Evolutionary conservation across 1,139 yeast genomes (phyloP).

Genomic region (Yamadazyma diospyri): DNA sequence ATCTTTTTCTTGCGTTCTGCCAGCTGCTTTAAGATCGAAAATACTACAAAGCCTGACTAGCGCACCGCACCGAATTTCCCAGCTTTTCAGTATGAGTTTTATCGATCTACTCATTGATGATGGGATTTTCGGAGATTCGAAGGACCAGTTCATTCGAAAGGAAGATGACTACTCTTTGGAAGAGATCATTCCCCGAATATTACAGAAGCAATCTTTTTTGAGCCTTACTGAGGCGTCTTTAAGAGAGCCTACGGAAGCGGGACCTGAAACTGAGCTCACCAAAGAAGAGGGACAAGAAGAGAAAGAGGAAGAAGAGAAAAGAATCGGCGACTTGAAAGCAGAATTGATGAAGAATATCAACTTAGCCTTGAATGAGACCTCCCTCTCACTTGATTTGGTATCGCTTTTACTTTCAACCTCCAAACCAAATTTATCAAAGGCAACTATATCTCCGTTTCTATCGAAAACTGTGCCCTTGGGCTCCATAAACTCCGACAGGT

Average conservation of each 20-base stretch:
- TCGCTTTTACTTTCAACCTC: slow-evolving; percentile 78
- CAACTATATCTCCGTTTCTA: slow-evolving; percentile 87
- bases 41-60: too few species aligned
- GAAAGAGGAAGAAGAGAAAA: slow-evolving; percentile 13
- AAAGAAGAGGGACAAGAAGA: slow-evolving; percentile 9
- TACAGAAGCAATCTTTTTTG: slow-evolving; percentile 39
- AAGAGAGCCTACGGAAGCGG: slow-evolving; percentile 17
- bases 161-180: slow-evolving; percentile 38
- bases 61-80: too few species aligned
- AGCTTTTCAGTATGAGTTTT: neutral
- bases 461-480: slow-evolving; percentile 76
- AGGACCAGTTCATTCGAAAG: slow-evolving; percentile 38
- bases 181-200: slow-evolving; percentile 41
- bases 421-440: slow-evolving; percentile 78
- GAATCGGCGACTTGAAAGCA: slow-evolving; percentile 52
- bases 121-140: slow-evolving; percentile 24
- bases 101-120: slow-evolving; percentile 13
- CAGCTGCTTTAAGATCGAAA: too few species aligned
- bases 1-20: too few species aligned
- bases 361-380: slow-evolving; percentile 82
- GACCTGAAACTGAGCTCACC: slow-evolving; percentile 5
- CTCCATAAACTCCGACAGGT: slow-evolving; percentile 67
- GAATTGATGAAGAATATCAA: slow-evolving; percentile 56
- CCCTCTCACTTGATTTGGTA: slow-evolving; percentile 81
- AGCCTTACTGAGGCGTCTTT: slow-evolving; percentile 58